These are phyloP conservation scores for Crotalaria pallida DNA, from an alignment of 306 rosid species.

Conservation along the genomic window DNA sequence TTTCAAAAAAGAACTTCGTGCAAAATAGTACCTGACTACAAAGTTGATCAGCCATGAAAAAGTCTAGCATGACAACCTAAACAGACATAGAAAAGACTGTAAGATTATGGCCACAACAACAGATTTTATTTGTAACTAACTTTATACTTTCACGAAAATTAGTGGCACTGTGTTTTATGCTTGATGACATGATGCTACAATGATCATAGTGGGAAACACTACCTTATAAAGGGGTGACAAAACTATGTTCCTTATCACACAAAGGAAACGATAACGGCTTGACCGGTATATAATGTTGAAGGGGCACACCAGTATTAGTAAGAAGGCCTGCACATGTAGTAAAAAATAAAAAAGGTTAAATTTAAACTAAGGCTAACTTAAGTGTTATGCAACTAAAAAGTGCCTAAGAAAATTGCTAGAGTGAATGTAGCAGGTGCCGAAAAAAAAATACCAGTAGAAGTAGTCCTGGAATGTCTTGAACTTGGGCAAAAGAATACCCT, in stretches of 20 bases:
- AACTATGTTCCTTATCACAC: slow-evolving; percentile 80
- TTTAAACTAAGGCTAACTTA: background rate
- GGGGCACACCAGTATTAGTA: slow-evolving; percentile 68
- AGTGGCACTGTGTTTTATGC: slow-evolving; percentile 15
- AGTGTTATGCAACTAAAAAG: background rate
- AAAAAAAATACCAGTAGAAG: slow-evolving; percentile 62
- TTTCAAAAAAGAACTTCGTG: background rate
- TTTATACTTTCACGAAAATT: slow-evolving; percentile 1
- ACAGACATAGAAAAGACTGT: slow-evolving; percentile 2
- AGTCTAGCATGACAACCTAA: slow-evolving; percentile 98
- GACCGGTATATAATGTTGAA: slow-evolving; percentile 72
- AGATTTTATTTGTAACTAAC: too few relatives aligned
- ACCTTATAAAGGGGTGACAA: slow-evolving; percentile 96
- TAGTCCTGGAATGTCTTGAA: slow-evolving; percentile 76
- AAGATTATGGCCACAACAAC: slow-evolving; percentile 16
- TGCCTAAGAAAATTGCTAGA: background rate
- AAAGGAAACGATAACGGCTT: slow-evolving; percentile 69
- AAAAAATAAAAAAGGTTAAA: slow-evolving; percentile 5
- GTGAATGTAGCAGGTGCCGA: background rate
- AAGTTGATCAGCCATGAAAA: slow-evolving; percentile 99
- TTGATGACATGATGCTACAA: slow-evolving; percentile 11
- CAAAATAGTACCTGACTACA: slow-evolving; percentile 81
- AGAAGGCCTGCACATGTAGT: slow-evolving; percentile 48
- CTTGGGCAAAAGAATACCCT: slow-evolving; percentile 71
- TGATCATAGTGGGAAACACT: slow-evolving; percentile 25